Conservation (phyloP, 208 protist genomes). For the Crithidia acanthocephali region DNA sequence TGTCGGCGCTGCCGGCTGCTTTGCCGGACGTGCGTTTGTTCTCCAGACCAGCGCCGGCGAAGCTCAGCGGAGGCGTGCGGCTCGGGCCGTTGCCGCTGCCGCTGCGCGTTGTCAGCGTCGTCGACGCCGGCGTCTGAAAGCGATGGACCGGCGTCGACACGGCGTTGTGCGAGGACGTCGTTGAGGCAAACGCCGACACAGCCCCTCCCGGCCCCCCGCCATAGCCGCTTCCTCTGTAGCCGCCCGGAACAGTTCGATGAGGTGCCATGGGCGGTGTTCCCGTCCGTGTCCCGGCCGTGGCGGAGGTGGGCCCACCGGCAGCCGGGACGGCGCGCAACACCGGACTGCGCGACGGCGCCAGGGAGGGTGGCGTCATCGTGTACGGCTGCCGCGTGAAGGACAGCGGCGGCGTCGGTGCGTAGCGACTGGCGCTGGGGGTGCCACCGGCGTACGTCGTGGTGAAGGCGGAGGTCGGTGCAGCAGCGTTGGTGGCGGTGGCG, state of each 20-base stretch:
- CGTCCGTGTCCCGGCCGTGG: too few relatives aligned
- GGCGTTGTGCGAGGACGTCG: constrained; percentile 17
- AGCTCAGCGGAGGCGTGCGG: constrained; percentile 1
- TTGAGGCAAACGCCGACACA: too few relatives aligned
- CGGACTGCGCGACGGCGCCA: constrained; percentile 25
- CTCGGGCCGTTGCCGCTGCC: constrained; percentile 3
- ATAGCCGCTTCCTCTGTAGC: not conserved
- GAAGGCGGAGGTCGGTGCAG: constrained; percentile 11
- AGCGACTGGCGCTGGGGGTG: constrained; percentile 3
- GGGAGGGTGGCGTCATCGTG: constrained; percentile 30
- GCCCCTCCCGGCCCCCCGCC: too few relatives aligned
- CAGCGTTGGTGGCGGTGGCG: constrained; percentile 16
- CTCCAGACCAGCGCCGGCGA: not conserved
- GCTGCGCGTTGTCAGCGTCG: not conserved
- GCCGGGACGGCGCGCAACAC: not conserved
- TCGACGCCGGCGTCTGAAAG: constrained; percentile 4
- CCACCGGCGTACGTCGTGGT: not conserved
- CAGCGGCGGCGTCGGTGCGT: not conserved
- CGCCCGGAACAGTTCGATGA: not conserved
- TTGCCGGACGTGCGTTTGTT: not conserved
- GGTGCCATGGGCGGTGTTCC: not conserved
- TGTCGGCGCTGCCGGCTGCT: not conserved
- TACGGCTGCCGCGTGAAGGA: constrained; percentile 22
- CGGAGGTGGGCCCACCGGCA: too few relatives aligned
- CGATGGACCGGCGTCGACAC: constrained; percentile 20